Base-by-base conservation (phyloP, 2,329 filamentous ascomycete species). In the Penicillium concentricum region DNA sequence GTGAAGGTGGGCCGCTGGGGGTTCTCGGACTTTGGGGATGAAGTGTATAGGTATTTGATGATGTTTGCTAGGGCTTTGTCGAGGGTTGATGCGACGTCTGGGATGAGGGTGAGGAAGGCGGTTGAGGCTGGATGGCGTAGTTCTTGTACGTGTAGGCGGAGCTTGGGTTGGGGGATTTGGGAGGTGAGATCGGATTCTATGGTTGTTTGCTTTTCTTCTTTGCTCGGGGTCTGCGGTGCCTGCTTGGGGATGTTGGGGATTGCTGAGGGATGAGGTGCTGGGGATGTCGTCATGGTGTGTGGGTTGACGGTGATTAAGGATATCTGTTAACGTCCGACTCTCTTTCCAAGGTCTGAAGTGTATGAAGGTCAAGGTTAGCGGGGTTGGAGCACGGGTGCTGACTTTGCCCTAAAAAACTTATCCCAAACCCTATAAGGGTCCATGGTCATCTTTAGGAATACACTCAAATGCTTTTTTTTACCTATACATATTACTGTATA, bases 11-110 rank as follows among this genome's bases (percentile, higher is more conserved):
- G 57, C 46, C 51, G 38, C 32, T 58, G 45, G 42, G 57, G 38
- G 30, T 54, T 61, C 61, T 56, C 34, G 55, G 41, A 60, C 42
- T 8, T n/a, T 28, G 15, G 15, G 41, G 51, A 57, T 7, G 57
- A 35, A 6, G 74, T 78, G 70, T 97, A 97, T 30, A 97, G 85
- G 26, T 86, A 82, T 30, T 79, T 78, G 47, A 94, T 82, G 16
- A 97, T 91, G 60, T 84, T 82, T 48, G 81, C 73, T 32, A 92
- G 82, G 56, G 89, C 86, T 13, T 78, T 74, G 51, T 83, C 75
- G 42, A 96, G 78, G 50, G 87, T 82, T 39, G 74, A 62, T 18
- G 79, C 76, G 37, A 84, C 76, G 52, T 87, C 82, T 69, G 90
- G 83, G 61, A 91, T 77, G 38, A 86, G 77, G 50, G 76, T 73